Conservation (phyloP, 2,329 filamentous ascomycete species). For the Didymosphaeria variabile region DNA sequence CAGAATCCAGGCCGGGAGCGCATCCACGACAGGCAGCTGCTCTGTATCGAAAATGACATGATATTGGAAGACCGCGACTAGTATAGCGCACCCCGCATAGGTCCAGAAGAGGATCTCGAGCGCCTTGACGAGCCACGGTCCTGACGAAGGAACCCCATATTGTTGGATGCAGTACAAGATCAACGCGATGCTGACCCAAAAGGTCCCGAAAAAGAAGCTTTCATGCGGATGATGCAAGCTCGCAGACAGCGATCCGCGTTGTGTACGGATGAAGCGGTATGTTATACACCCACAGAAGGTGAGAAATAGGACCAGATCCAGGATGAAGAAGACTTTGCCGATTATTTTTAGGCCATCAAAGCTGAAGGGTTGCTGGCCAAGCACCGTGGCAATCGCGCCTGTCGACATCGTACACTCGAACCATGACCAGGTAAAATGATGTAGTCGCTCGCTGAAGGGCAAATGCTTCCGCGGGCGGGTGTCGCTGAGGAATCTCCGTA, state of each 20-base stretch:
- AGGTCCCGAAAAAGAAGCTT: constrained; percentile 76
- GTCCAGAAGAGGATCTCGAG: constrained; percentile 74
- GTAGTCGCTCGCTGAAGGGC: constrained; percentile 23
- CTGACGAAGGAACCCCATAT: constrained; percentile 69
- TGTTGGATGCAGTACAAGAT: constrained; percentile 53
- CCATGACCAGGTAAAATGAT: constrained; percentile 64
- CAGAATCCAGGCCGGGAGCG: constrained; percentile 52
- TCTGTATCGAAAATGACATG: constrained; percentile 96
- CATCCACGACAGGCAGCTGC: constrained; percentile 49
- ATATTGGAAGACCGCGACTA: constrained; percentile 87
- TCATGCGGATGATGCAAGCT: constrained; percentile 72
- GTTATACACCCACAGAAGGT: constrained; percentile 67
- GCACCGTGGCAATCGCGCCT: constrained; percentile 72
- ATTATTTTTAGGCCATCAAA: constrained; percentile 71
- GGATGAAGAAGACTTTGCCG: constrained; percentile 71
- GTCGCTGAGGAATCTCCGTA: neutral
- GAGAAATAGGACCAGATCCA: constrained; percentile 72
- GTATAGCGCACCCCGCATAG: constrained; percentile 62
- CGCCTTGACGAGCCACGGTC: constrained; percentile 63
- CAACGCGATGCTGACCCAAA: constrained; percentile 68
- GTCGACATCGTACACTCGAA: constrained; percentile 80
- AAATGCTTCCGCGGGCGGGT: constrained; percentile 4
- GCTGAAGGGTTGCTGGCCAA: constrained; percentile 63
- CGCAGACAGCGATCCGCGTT: constrained; percentile 58
- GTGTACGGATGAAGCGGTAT: constrained; percentile 61